Evolutionary conservation across 176 grass and related monocot genomes (phyloP).

Genomic region (Pontederia paniculata): DNA sequence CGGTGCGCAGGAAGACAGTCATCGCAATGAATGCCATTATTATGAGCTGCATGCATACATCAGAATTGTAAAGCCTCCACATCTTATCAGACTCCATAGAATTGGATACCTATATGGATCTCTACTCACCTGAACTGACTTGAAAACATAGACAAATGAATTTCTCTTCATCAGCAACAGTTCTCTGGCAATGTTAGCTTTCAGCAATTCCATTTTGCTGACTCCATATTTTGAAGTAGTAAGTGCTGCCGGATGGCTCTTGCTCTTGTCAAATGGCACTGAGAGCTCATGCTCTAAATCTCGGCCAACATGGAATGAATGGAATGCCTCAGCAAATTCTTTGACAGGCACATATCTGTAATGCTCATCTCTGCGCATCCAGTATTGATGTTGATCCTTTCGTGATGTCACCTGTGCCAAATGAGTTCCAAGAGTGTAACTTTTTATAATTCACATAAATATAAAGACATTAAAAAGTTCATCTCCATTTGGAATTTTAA

Average conservation of each 20-base stretch:
- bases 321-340: slow-evolving; percentile 39
- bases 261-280: slow-evolving; percentile 50
- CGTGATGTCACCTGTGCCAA: slow-evolving; percentile 40
- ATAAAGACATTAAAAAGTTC: no score
- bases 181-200: slow-evolving; percentile 64
- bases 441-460: no score
- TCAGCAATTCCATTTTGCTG: slow-evolving; percentile 50
- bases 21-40: slow-evolving; percentile 51
- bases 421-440: background rate
- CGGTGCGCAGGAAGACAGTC: slow-evolving; percentile 74
- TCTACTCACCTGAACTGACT: slow-evolving; percentile 44
- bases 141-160: slow-evolving; percentile 89
- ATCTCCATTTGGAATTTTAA: no score
- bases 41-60: slow-evolving; percentile 33
- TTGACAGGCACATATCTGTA: slow-evolving; percentile 62
- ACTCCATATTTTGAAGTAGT: slow-evolving; percentile 62
- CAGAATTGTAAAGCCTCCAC: background rate
- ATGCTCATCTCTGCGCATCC: slow-evolving; percentile 23
- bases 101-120: no score
- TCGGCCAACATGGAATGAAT: slow-evolving; percentile 51
- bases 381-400: slow-evolving; percentile 90
- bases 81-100: no score
- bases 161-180: slow-evolving; percentile 94
- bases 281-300: slow-evolving; percentile 41
- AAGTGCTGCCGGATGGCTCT: slow-evolving; percentile 66